Evolutionary conservation across 2,329 filamentous ascomycete species (phyloP).

Genomic region (Mycosphaerella arachidis): DNA sequence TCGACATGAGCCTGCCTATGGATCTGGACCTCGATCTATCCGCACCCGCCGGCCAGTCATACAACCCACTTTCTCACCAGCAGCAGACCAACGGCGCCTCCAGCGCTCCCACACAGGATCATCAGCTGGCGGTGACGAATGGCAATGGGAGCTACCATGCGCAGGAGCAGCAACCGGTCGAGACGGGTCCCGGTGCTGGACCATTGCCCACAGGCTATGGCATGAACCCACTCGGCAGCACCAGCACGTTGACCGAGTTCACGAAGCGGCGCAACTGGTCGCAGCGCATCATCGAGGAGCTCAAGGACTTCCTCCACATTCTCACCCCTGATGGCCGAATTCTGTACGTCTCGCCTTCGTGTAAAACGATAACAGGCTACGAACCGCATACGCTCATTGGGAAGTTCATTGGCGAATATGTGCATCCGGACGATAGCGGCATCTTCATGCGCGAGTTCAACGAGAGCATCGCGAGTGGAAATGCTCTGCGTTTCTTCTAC

Average conservation of each 20-base stretch:
- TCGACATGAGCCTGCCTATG: slow-evolving; percentile 45
- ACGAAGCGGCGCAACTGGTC: slow-evolving; percentile 74
- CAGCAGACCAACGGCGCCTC: slow-evolving; percentile 21
- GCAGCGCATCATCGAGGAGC: slow-evolving; percentile 80
- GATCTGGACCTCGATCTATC: slow-evolving; percentile 39
- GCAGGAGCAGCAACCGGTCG: slow-evolving; percentile 29
- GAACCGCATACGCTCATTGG: slow-evolving; percentile 65
- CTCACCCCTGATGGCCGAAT: slow-evolving; percentile 80
- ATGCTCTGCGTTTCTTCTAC: slow-evolving; percentile 77
- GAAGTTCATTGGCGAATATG: slow-evolving; percentile 71
- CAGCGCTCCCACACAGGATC: slow-evolving; percentile 19
- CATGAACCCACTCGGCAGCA: slow-evolving; percentile 39
- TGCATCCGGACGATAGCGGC: slow-evolving; percentile 79
- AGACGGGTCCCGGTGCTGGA: slow-evolving; percentile 48
- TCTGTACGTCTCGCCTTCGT: slow-evolving; percentile 78
- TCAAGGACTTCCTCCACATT: slow-evolving; percentile 84
- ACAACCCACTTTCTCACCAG: slow-evolving; percentile 24
- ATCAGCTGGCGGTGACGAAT: slow-evolving; percentile 17
- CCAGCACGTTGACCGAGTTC: slow-evolving; percentile 60
- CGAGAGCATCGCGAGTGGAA: slow-evolving; percentile 78
- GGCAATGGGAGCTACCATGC: slow-evolving; percentile 24
- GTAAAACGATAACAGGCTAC: slow-evolving; percentile 71
- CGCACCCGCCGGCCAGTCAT: slow-evolving; percentile 21
- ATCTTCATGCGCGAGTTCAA: slow-evolving; percentile 85
- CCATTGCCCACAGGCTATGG: slow-evolving; percentile 54